Base-by-base conservation (phyloP, 345 rosid genomes). In the Cochlearia excelsa region DNA sequence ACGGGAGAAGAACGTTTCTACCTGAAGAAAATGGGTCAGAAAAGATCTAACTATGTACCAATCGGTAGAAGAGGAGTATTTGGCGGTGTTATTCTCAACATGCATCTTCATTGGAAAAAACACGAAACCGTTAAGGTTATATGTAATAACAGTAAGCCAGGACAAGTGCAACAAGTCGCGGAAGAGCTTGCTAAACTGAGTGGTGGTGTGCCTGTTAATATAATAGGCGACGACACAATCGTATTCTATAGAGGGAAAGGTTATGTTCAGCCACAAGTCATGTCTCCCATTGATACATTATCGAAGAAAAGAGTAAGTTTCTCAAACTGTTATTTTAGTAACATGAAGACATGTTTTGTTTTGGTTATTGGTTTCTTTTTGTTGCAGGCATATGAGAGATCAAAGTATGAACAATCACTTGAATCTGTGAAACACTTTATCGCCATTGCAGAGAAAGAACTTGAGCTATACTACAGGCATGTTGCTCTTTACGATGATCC, bases 41-140 rank as follows among this genome's bases (percentile, higher is more conserved):
- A 91, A 62, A 77, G 79, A 63, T 85, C 87, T 46, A 93, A 93
- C 56, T 93, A 93, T 41, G 97, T 75, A 10, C 91, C 88, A 2
- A 65, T 81, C 76, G 93, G 99, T 39, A 80, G 94, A 75, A 80
- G 96, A 81, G 98, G 90, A 66, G 72, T 92, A 16, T 86, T 86
- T 53, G 96, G 95, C 45, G 98, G 98, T 60, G 85, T 88, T 63
- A 81, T 91, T 69, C 84, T 88, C n/a, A 91, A 91, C 35, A 86
- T 88, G 98, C 96, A 91, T 69, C 61, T 88, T 78, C 95, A 91
- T 45, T 89, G 95, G 97, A 89, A 90, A 71, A 90, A 84, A 10
- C 97, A 89, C 40, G 95, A 93, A 67, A 93, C 97, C 10, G 97
- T 93, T 56, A 81, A 93, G 77, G 95, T 90, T 58, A 86, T 93